A percentile compares a stretch with the other conserved stretches of the same genome.
phyloP scores from a whole-genome alignment of 2,329 filamentous ascomycete species.

The Aureobasidium pullulans region DNA sequence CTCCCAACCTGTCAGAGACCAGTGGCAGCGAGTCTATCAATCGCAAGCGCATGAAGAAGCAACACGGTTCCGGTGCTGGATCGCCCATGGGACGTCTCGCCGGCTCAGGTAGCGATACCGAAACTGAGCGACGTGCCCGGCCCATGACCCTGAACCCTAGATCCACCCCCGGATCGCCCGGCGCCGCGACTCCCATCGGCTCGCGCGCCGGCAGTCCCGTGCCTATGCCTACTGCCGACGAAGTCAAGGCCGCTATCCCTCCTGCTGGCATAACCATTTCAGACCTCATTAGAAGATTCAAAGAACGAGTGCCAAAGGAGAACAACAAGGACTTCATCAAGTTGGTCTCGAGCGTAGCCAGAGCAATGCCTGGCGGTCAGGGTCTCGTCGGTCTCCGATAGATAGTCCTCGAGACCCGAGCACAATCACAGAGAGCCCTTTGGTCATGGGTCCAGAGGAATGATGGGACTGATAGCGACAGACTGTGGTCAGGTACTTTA shows the following conservation, averaged over 20 bases:
- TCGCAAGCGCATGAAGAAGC: conserved; percentile 60
- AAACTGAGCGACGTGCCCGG: conserved; percentile 53
- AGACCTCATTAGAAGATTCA: conserved; percentile 35
- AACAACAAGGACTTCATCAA: conserved; percentile 34
- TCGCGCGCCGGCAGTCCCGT: conserved; percentile 29
- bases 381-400: not conserved
- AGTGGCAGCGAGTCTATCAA: conserved; percentile 78
- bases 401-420: not conserved
- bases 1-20: conserved; percentile 80
- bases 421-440: not conserved
- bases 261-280: conserved; percentile 36
- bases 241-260: conserved; percentile 39
- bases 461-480: not conserved
- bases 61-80: conserved; percentile 39
- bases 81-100: conserved; percentile 27
- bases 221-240: conserved; percentile 35
- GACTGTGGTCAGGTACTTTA: not conserved
- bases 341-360: conserved; percentile 34
- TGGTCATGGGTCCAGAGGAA: not conserved
- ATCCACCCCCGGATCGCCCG: conserved; percentile 27
- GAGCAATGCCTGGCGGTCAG: not conserved
- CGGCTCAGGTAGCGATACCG: conserved; percentile 63
- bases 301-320: conserved; percentile 31
- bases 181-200: conserved; percentile 25
- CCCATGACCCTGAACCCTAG: conserved; percentile 43